Base-by-base conservation (phyloP, 2,329 filamentous ascomycete genomes). In the Capronia coronata region DNA sequence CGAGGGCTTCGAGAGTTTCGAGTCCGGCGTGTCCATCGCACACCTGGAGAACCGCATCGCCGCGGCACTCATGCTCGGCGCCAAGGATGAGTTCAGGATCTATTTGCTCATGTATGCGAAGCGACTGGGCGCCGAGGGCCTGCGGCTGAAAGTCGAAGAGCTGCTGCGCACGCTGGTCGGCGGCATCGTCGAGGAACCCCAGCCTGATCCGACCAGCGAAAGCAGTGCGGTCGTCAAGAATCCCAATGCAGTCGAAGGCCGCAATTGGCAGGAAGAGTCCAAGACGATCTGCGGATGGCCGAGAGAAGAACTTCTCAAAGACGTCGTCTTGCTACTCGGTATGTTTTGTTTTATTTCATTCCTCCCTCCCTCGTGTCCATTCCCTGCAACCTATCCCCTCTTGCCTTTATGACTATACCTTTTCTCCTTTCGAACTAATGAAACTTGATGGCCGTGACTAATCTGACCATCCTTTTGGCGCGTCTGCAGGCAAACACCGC, bases 91-190 rank as follows among this genome's bases (percentile, higher is more conserved):
- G 65, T 98, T 97, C 70, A 82, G 88, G 49, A 75, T 95, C 1
- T 97, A 97, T 63, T 73, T 98, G n/a, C 85, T 89, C 63, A 97
- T 97, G 89, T 98, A 98, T 63, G 91, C 90, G 2, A 97, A 96
- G 71, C 83, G 93, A 0, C 79, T 98, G 4, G 93, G 93, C 1
- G 88, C 89, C 0, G 94, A 98, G 67, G 89, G 89, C 0, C 72
- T 91, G 44, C 82, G 84, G 59, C 77, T 80, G 49, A 98, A 98
- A 70, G 89, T 96, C 1, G 91, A 97, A 65, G 94, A 98, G 71
- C 73, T 98, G 8, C 73, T 97, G 22, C 84, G 87, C 59, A 85
- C 81, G 39, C 72, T 98, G 35, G 74, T 94, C 42, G 89, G 90
- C 6, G 85, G 86, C 3, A 65, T 83, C 6, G 77, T 76, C 52